phyloP scores from a whole-genome alignment of 805 yeast genomes.

The Teunomyces aglyptinius region DNA sequence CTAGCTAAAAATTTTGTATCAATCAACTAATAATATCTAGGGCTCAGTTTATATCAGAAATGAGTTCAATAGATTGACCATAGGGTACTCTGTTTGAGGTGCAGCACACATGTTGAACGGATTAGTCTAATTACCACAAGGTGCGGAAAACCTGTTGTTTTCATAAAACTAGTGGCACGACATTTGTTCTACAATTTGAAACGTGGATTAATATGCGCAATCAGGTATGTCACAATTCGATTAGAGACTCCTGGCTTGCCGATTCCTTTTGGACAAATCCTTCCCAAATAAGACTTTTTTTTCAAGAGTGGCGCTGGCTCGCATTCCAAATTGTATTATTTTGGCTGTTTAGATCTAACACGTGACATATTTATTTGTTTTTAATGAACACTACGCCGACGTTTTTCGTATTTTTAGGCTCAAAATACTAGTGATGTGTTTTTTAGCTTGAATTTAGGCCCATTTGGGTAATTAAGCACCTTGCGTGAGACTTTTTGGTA shows the following conservation, averaged over 20 bases:
- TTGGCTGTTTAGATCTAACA: neutral
- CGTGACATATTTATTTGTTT: neutral
- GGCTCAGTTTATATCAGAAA: too few relatives aligned
- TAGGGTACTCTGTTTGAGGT: too few relatives aligned
- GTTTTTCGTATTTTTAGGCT: neutral
- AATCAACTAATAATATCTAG: too few relatives aligned
- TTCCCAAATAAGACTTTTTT: neutral
- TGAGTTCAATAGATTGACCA: too few relatives aligned
- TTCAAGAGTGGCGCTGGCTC: neutral
- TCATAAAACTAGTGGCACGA: too few relatives aligned
- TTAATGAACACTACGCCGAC: neutral
- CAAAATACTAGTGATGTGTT: neutral
- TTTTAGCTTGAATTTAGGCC: neutral
- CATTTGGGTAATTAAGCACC: too few relatives aligned
- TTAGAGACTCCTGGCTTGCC: neutral
- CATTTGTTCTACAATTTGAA: too few relatives aligned
- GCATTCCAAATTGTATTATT: neutral
- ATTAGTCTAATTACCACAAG: too few relatives aligned
- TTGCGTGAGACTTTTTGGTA: too few relatives aligned
- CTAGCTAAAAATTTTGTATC: too few relatives aligned
- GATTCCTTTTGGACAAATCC: neutral
- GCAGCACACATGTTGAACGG: too few relatives aligned
- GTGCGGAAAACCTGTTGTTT: too few relatives aligned
- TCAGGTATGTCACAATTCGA: neutral
- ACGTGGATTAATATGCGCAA: neutral